Conservation (phyloP, 2,329 filamentous ascomycete genomes). For the Epichloe brachyelytri region DNA sequence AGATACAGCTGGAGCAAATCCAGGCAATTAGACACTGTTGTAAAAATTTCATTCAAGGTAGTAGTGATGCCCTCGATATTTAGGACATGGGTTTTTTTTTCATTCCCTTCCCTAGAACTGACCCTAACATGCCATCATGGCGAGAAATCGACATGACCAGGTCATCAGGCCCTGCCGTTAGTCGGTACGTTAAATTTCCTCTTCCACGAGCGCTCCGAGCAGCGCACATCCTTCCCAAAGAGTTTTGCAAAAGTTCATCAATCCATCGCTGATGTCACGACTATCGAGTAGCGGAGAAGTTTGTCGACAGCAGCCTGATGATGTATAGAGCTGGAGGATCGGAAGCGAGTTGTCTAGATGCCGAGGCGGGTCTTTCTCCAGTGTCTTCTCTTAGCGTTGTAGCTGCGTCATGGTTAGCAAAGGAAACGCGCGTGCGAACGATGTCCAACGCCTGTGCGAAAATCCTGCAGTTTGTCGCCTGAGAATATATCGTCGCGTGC, state of each 20-base stretch:
- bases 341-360: slow-evolving; percentile 61
- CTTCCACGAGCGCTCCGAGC: slow-evolving; percentile 9
- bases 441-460: no score
- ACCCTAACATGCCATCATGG: slow-evolving; percentile 33
- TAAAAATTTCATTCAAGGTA: not conserved
- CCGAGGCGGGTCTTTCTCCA: slow-evolving; percentile 99
- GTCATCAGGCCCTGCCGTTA: slow-evolving; percentile 16
- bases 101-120: slow-evolving; percentile 34
- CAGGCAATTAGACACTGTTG: not conserved
- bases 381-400: slow-evolving; percentile 99
- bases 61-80: not conserved
- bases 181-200: slow-evolving; percentile 10
- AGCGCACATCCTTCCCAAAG: slow-evolving; percentile 9
- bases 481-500: no score
- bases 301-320: slow-evolving; percentile 3
- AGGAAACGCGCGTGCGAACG: not conserved
- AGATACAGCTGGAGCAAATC: not conserved
- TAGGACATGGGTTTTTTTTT: slow-evolving; percentile 24
- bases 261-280: slow-evolving; percentile 17
- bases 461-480: no score
- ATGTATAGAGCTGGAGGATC: slow-evolving; percentile 1
- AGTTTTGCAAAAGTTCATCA: slow-evolving; percentile 6
- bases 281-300: slow-evolving; percentile 5
- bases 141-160: slow-evolving; percentile 25
- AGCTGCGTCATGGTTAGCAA: slow-evolving; percentile 44